phyloP scores from a whole-genome alignment of 768 basidiomycete genomes.

The Obba rivulosa region DNA sequence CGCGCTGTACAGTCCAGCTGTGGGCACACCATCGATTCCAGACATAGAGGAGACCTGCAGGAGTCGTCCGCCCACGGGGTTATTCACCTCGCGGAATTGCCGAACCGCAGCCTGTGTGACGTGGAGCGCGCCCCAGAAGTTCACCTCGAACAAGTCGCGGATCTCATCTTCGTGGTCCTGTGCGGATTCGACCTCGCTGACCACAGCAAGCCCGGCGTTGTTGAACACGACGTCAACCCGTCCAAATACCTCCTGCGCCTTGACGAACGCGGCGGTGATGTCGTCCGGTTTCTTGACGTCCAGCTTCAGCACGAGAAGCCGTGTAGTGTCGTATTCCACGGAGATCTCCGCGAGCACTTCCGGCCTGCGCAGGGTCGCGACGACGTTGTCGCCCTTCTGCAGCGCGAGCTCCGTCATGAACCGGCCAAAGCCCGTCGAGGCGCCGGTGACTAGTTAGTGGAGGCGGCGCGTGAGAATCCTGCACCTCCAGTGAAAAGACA shows the following conservation, averaged over 20 bases:
- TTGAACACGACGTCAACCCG: conserved; percentile 24
- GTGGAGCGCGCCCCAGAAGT: conserved; percentile 23
- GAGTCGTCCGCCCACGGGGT: conserved; percentile 29
- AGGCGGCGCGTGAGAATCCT: background rate
- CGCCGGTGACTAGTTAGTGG: conserved; percentile 17
- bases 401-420: conserved; percentile 18
- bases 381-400: conserved; percentile 17
- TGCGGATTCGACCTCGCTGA: conserved; percentile 16
- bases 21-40: conserved; percentile 13
- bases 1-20: conserved; percentile 9
- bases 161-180: conserved; percentile 8
- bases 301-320: conserved; percentile 17
- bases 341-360: conserved; percentile 17
- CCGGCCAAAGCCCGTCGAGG: conserved; percentile 22
- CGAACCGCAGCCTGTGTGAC: conserved; percentile 28
- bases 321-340: conserved; percentile 6
- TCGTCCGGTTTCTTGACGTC: conserved; percentile 15
- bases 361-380: conserved; percentile 23
- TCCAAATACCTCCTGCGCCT: conserved; percentile 12
- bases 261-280: conserved; percentile 14
- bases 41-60: conserved; percentile 29
- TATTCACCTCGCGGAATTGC: conserved; percentile 33
- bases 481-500: too few relatives aligned
- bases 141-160: conserved; percentile 16
- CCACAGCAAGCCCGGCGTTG: conserved; percentile 15